A percentile compares a stretch with the other conserved stretches of the same genome.
Evolutionary conservation across 108 stramenopile genomes (phyloP).

Genomic region (Epithemia pelagica): DNA sequence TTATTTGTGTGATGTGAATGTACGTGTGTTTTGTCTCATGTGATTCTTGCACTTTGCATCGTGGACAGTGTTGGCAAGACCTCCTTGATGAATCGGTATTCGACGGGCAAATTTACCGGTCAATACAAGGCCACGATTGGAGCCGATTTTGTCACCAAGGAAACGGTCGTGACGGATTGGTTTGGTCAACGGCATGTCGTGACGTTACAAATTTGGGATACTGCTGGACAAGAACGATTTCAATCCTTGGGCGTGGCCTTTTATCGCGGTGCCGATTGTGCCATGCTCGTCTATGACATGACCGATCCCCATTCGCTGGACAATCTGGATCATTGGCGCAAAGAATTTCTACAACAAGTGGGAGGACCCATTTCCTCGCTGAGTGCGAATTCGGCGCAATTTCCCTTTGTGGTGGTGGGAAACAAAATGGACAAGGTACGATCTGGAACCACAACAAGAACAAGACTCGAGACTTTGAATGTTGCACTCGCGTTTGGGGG

Average conservation of each 20-base stretch:
- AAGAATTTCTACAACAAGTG: constrained; percentile 87
- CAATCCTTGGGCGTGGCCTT: constrained; percentile 94
- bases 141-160: constrained; percentile 93
- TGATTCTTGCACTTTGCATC: constrained; percentile 93
- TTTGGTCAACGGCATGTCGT: constrained; percentile 62
- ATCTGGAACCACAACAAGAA: too few species aligned
- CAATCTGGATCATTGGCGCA: constrained; percentile 89
- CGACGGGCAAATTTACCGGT: constrained; percentile 88
- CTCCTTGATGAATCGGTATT: constrained; percentile 97
- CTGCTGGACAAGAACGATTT: constrained; percentile 98
- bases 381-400: constrained; percentile 40
- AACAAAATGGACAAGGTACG: constrained; percentile 93
- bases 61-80: constrained; percentile 95
- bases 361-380: constrained; percentile 37
- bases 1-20: too few species aligned
- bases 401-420: constrained; percentile 95
- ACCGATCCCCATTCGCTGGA: constrained; percentile 93
- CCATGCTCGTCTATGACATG: constrained; percentile 96
- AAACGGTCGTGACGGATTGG: constrained; percentile 61
- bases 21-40: too few species aligned
- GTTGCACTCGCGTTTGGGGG: too few species aligned
- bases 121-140: constrained; percentile 99
- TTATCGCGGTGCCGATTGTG: constrained; percentile 97
- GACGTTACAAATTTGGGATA: constrained; percentile 98
- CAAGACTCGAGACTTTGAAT: too few species aligned